These are phyloP conservation scores for Lepidium campestre DNA, from an alignment of 441 rosid species.

Conservation along the genomic window DNA sequence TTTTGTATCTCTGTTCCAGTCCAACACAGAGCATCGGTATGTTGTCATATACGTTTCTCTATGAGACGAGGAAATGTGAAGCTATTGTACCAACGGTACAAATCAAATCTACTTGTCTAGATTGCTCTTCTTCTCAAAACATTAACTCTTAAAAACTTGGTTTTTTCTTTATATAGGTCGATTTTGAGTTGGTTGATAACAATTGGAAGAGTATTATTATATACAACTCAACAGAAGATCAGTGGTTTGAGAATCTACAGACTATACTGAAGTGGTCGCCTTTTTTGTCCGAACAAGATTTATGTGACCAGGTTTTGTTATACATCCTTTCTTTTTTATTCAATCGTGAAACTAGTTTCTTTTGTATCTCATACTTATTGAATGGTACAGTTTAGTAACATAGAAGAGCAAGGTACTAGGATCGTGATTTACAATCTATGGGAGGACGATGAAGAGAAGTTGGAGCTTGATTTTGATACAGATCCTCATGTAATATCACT, in stretches of 20 bases:
- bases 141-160: neutral
- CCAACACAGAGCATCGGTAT: constrained; percentile 57
- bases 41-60: constrained; percentile 63
- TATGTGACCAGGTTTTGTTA: constrained; percentile 36
- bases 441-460: constrained; percentile 62
- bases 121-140: neutral
- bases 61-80: constrained; percentile 59
- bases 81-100: constrained; percentile 73
- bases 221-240: constrained; percentile 35
- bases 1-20: constrained; percentile 18
- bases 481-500: constrained; percentile 41
- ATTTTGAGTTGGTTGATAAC: constrained; percentile 42
- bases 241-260: constrained; percentile 45
- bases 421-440: constrained; percentile 67
- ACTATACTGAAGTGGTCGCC: constrained; percentile 68
- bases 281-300: constrained; percentile 35
- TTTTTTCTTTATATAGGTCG: constrained; percentile 36
- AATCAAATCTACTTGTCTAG: neutral
- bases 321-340: neutral
- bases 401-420: constrained; percentile 52
- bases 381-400: constrained; percentile 39
- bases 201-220: constrained; percentile 42
- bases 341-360: neutral
- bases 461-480: constrained; percentile 66
- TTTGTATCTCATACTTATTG: constrained; percentile 4